phyloP scores from a whole-genome alignment of 176 grass and related monocot species.

The Olyra latifolia region DNA sequence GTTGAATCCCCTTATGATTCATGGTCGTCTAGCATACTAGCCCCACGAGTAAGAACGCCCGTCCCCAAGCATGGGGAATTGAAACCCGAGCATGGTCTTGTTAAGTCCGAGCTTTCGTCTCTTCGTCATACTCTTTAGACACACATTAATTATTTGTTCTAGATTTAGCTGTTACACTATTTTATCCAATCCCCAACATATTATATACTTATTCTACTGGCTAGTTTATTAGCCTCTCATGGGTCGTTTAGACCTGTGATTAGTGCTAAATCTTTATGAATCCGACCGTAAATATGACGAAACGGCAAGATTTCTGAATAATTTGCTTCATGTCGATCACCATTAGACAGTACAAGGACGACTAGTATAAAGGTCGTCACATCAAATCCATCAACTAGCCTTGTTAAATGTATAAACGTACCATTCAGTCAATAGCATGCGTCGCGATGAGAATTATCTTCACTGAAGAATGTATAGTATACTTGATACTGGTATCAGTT shows the following conservation, averaged over 20 bases:
- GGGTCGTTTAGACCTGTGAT: not conserved
- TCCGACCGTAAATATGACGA: not conserved
- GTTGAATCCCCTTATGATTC: too few species aligned
- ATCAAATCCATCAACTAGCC: not conserved
- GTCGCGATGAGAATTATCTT: not conserved
- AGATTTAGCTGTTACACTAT: too few species aligned
- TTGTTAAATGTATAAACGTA: not conserved
- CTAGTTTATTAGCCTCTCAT: not conserved
- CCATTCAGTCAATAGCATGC: not conserved
- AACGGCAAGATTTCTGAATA: not conserved
- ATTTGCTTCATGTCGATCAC: not conserved
- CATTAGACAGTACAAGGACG: too few species aligned
- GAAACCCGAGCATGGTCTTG: too few species aligned
- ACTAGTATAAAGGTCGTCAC: not conserved
- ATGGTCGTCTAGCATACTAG: too few species aligned
- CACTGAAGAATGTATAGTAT: not conserved
- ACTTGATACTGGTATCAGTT: not conserved
- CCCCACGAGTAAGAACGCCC: too few species aligned
- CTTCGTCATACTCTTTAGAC: too few species aligned
- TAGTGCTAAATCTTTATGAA: not conserved
- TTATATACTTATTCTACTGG: too few species aligned
- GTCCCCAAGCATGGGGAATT: too few species aligned
- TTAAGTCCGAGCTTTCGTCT: too few species aligned
- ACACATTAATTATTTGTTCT: too few species aligned
- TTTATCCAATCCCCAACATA: too few species aligned